A percentile compares a stretch with the other conserved stretches of the same genome.
Evolutionary conservation across 31 red algal genomes (phyloP).

Genomic region (Endocladia muricata): DNA sequence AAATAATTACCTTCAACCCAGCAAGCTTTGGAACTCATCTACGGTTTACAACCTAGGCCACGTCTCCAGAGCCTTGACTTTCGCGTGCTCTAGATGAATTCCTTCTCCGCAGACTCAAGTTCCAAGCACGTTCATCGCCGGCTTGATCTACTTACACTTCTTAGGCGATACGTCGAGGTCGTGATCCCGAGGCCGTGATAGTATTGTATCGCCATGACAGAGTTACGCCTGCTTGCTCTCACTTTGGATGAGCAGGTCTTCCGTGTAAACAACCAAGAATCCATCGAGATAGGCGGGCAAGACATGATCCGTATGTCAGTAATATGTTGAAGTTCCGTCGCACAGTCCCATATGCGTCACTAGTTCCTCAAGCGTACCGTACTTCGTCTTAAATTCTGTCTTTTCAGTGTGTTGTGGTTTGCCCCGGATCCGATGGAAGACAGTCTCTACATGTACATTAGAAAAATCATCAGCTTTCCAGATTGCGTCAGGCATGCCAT

Average conservation of each 20-base stretch:
- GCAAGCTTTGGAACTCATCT: slow-evolving; percentile 22
- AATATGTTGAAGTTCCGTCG: background rate
- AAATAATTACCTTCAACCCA: slow-evolving; percentile 12
- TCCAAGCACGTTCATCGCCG: background rate
- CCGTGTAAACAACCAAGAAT: background rate
- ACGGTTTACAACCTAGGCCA: slow-evolving; percentile 25
- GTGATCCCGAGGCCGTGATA: background rate
- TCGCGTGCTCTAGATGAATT: background rate
- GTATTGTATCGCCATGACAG: background rate
- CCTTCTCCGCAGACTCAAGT: background rate
- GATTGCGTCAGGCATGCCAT: background rate
- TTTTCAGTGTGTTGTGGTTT: background rate
- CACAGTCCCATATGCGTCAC: slow-evolving; percentile 17
- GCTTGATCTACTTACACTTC: slow-evolving; percentile 1
- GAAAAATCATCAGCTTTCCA: background rate
- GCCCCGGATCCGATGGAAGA: background rate
- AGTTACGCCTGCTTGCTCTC: background rate
- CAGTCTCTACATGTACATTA: slow-evolving; percentile 1
- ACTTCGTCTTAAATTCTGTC: slow-evolving; percentile 3
- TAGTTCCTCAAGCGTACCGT: slow-evolving; percentile 6
- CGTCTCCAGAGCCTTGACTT: background rate
- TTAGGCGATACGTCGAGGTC: background rate
- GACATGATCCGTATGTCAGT: background rate
- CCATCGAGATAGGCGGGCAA: background rate
- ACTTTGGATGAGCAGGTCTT: slow-evolving; percentile 6